phyloP scores from a whole-genome alignment of 257 asterid genomes.

The Lavandula angustifolia region DNA sequence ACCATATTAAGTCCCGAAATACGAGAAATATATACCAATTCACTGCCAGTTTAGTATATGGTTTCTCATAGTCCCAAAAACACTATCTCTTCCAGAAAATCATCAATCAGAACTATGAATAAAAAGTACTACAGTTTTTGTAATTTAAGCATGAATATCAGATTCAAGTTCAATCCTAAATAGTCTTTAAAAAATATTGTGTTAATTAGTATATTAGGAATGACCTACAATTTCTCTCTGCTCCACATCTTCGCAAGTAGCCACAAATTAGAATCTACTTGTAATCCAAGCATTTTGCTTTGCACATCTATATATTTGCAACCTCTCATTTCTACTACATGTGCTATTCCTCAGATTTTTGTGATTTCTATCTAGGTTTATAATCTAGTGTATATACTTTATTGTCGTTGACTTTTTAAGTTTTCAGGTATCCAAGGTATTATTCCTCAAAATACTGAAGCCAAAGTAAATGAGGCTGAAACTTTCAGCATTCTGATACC shows the following conservation, averaged over 20 bases:
- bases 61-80: background rate
- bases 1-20: background rate
- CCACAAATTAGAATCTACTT: background rate
- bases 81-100: background rate
- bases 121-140: background rate
- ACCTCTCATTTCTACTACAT: background rate
- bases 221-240: background rate
- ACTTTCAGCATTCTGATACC: constrained; percentile 50
- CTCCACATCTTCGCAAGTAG: constrained; percentile 22
- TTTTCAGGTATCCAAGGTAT: constrained; percentile 1
- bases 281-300: background rate
- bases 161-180: background rate
- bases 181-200: background rate
- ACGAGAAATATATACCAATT: background rate
- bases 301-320: background rate
- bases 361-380: background rate
- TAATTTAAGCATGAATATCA: constrained; percentile 1
- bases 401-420: constrained; percentile 10
- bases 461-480: constrained; percentile 22
- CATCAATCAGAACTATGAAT: background rate
- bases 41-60: background rate
- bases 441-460: background rate
- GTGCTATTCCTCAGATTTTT: constrained; percentile 1
- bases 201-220: background rate
- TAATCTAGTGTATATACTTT: background rate